Percentiles rank a stretch among this genome's conserved stretches.
Conservation (phyloP, 164 flowering plant species). For the Vitis labrusca region DNA sequence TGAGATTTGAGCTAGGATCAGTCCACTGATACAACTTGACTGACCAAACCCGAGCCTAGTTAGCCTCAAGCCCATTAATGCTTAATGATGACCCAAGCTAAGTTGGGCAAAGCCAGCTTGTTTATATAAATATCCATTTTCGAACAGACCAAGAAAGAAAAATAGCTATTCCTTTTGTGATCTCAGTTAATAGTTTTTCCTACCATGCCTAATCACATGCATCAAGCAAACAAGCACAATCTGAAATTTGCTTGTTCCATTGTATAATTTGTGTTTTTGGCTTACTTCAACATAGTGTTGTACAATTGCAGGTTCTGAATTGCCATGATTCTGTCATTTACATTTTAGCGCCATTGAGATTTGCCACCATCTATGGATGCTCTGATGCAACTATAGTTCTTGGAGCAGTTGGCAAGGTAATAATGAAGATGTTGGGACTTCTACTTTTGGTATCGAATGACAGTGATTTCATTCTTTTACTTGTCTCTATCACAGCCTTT, state of each 20-base stretch:
- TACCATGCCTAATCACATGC: background rate
- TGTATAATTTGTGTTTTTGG: background rate
- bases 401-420: slow-evolving; percentile 99
- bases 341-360: slow-evolving; percentile 86
- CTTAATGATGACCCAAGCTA: background rate
- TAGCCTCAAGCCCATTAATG: background rate
- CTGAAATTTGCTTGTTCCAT: background rate
- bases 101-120: background rate
- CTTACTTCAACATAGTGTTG: background rate
- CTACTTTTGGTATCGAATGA: background rate
- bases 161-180: no score
- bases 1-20: background rate
- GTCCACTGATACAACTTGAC: background rate
- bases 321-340: slow-evolving; percentile 95
- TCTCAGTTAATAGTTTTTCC: background rate
- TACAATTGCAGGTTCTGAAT: slow-evolving; percentile 66
- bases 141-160: no score
- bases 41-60: background rate
- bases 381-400: slow-evolving; percentile 96
- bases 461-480: no score
- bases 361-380: slow-evolving; percentile 92
- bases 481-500: no score
- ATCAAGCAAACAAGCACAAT: background rate
- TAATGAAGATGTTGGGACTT: background rate
- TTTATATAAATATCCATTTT: no score